Evolutionary conservation across 352 stramenopile species (phyloP), one percentile per base, ranked within the genome.

Genomic region (Halophytophthora polymorphica): DNA sequence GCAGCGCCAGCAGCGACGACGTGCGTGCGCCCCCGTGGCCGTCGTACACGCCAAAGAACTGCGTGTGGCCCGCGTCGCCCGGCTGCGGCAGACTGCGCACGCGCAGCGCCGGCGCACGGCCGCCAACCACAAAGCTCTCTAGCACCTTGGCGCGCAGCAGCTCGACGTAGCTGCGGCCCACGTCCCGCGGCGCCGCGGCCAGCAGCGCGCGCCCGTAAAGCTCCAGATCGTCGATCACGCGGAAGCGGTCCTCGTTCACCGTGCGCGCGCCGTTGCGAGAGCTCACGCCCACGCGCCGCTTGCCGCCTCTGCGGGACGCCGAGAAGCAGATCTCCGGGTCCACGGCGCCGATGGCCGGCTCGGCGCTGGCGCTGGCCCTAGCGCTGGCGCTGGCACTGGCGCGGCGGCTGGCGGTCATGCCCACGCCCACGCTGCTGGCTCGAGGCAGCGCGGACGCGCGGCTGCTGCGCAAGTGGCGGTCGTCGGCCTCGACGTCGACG

Each of bases 31-130:
- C 82, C 22, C 78, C 82, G 35, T 92, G 82, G 33, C 82, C 82
- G 45, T 92, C 82, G 52, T 85, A 92, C n/a, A 92, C 55, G 7
- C 77, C 82, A 42, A 77, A 90, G 41, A 88, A 81, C 59, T 76
- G 69, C 15, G 78, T 92, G 44, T 72, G 25, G 25, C 25, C 64
- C 22, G 62, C 45, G 19, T 48, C 28, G 25, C 15, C 37, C 17
- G 71, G 29, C 40, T 74, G 68, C 28, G 71, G 47, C 22, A 84
- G 37, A 19, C 69, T 71, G 46, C 68, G 71, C 1, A 73, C 40
- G 2, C 72, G 50, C 7, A 83, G 72, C 28, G 54, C 51, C 0
- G 77, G 73, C 2, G 76, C 72, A 13, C 58, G 62, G 13, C 50
- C 61, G 38, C 73, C 59, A 35, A 64, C 55, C 39, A 77, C 66